Conservation (phyloP, 257 asterid genomes). For the Avicennia marina region DNA sequence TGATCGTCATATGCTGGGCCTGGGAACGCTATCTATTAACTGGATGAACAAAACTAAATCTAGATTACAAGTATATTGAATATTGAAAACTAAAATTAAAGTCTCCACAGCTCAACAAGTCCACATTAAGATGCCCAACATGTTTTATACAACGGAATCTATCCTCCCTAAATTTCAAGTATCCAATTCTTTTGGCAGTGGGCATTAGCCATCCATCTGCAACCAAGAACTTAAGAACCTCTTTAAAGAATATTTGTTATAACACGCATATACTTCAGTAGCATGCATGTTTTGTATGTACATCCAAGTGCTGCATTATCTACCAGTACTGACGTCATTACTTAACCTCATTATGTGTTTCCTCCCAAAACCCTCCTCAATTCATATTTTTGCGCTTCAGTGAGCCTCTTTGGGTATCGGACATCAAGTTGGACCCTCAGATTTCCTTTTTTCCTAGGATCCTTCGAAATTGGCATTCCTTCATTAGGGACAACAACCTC, state of each 20-base stretch:
- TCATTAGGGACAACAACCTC: slow-evolving; percentile 69
- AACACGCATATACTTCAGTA: slow-evolving; percentile 21
- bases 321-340: slow-evolving; percentile 25
- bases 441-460: slow-evolving; percentile 72
- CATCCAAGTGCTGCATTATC: slow-evolving; percentile 38
- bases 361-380: slow-evolving; percentile 79
- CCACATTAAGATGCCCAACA: not conserved
- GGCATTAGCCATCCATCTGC: slow-evolving; percentile 5
- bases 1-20: no score
- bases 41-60: slow-evolving; percentile 9
- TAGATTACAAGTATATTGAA: slow-evolving; percentile 8
- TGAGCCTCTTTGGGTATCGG: slow-evolving; percentile 67
- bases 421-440: slow-evolving; percentile 78
- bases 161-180: not conserved
- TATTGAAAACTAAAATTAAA: not conserved
- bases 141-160: not conserved
- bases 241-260: slow-evolving; percentile 3
- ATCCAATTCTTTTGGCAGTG: not conserved
- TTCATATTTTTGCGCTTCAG: slow-evolving; percentile 69
- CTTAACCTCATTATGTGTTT: no score
- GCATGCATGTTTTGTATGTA: slow-evolving; percentile 38
- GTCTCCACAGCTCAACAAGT: not conserved
- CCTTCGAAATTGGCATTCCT: slow-evolving; percentile 94
- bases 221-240: not conserved
- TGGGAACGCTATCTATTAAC: no score